Evolutionary conservation across 2,329 filamentous ascomycete genomes (phyloP).

Genomic region (Cladophialophora exuberans): DNA sequence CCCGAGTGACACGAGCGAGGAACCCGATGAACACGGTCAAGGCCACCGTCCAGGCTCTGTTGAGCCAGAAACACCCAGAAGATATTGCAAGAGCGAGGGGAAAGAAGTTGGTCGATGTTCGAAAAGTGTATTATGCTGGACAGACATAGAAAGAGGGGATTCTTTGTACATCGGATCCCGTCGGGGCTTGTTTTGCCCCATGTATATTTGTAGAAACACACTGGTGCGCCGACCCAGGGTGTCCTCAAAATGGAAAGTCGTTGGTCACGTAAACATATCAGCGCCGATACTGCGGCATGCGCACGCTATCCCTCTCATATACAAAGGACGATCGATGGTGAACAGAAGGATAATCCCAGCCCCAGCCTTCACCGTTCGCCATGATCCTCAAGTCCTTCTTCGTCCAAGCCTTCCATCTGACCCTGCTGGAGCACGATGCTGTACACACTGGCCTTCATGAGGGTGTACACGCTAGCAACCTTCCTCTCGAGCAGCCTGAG

Average conservation of each 20-base stretch:
- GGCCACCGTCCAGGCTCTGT: constrained; percentile 80
- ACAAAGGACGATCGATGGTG: no score
- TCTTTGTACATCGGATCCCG: not conserved
- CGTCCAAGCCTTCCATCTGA: constrained; percentile 69
- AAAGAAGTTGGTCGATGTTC: constrained; percentile 92
- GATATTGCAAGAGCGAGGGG: constrained; percentile 86
- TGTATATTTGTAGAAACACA: constrained; percentile 2
- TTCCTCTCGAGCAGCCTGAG: constrained; percentile 89
- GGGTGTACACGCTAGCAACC: constrained; percentile 89
- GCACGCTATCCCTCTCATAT: no score
- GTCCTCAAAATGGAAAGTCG: not conserved
- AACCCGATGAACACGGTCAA: constrained; percentile 99
- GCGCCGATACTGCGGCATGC: no score
- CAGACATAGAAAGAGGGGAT: constrained; percentile 57
- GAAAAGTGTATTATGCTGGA: constrained; percentile 96
- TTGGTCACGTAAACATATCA: no score
- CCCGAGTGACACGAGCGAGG: constrained; percentile 78
- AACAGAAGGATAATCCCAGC: no score
- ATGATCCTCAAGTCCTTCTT: constrained; percentile 10
- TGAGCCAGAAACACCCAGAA: constrained; percentile 83
- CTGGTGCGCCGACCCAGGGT: not conserved
- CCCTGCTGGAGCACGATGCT: constrained; percentile 94
- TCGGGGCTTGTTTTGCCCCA: not conserved
- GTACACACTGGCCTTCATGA: constrained; percentile 97
- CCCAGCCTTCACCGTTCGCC: constrained; percentile 3